Evolutionary conservation across 1,284 basidiomycete genomes (phyloP), one percentile per base, ranked within the genome.

Genomic region (Amylostereum areolatum): DNA sequence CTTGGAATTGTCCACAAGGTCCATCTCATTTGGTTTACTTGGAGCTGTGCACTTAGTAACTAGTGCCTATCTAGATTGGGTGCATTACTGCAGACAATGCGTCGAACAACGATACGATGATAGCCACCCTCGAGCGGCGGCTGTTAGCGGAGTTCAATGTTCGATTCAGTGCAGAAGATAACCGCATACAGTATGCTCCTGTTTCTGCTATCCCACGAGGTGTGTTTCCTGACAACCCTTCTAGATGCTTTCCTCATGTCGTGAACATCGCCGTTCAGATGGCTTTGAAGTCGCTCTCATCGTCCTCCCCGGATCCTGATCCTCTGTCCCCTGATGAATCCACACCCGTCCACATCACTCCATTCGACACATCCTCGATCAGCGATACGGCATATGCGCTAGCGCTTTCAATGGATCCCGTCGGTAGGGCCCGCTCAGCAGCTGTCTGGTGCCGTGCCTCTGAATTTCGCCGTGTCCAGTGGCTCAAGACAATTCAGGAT

Each of bases 201-300:
- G n/a, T n/a, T 5, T n/a, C 27, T 6, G 37, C 37, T 39, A 25
- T 8, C 27, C 12, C 27, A 39, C 12, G 5, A 39, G n/a, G 27
- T 39, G 8, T 35, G 34, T 9, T n/a, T 9, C 34, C 34, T 8
- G 8, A 41, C 24, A 31, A 33, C n/a, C 35, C 24, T 10, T 43
- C 7, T 32, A 69, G 67, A 24, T 69, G 67, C 45, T 67, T 68
- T 50, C 65, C 62, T 0, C 66, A 68, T 36, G 50, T 62, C 18
- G 49, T 66, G 25, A 70, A 69, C 41, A 55, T 66, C 11, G 55
- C 63, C 5, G 59, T 62, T 8, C 60, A 68, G 47, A 52, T 61
- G 7, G 58, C 54, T 1, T 54, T 64, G 3, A 37, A 52, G 28
- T 50, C 52, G 49, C 52, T 56, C 0, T 10, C 42, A 7, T 29